phyloP scores from a whole-genome alignment of 2,329 filamentous ascomycete genomes.

The Didymella arachidicola region DNA sequence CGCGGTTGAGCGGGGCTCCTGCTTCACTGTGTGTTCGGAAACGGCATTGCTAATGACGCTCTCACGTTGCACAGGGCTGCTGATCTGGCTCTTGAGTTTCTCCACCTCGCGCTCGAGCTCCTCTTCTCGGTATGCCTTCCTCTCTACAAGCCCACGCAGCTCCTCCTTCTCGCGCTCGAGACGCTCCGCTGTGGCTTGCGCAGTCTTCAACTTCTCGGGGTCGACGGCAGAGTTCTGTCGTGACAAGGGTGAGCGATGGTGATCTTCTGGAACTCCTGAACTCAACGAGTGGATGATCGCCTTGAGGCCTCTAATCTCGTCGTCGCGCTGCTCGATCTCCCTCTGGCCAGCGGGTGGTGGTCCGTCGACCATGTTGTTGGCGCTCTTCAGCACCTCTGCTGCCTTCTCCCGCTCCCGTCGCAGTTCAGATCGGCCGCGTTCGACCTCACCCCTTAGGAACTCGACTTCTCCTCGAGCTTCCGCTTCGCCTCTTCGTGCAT shows the following conservation, averaged over 20 bases:
- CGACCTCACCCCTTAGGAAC: constrained; percentile 92
- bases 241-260: constrained; percentile 42
- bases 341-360: constrained; percentile 61
- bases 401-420: constrained; percentile 87
- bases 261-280: constrained; percentile 66
- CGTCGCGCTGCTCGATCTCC: constrained; percentile 91
- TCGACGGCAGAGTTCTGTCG: constrained; percentile 40
- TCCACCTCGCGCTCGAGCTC: constrained; percentile 86
- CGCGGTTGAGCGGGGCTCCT: constrained; percentile 63
- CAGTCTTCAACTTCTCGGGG: constrained; percentile 61
- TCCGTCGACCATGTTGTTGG: constrained; percentile 56
- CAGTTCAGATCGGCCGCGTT: constrained; percentile 86
- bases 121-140: constrained; percentile 77
- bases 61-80: constrained; percentile 56
- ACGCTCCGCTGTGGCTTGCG: constrained; percentile 69
- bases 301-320: constrained; percentile 95
- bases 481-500: constrained; percentile 90
- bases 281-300: constrained; percentile 97
- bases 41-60: constrained; percentile 63
- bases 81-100: constrained; percentile 56
- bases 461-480: constrained; percentile 96
- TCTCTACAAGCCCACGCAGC: constrained; percentile 74
- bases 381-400: constrained; percentile 66
- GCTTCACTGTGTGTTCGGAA: constrained; percentile 56
- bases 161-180: constrained; percentile 83